phyloP scores from a whole-genome alignment of 352 stramenopile species.

The Globisporangium viniferum region DNA sequence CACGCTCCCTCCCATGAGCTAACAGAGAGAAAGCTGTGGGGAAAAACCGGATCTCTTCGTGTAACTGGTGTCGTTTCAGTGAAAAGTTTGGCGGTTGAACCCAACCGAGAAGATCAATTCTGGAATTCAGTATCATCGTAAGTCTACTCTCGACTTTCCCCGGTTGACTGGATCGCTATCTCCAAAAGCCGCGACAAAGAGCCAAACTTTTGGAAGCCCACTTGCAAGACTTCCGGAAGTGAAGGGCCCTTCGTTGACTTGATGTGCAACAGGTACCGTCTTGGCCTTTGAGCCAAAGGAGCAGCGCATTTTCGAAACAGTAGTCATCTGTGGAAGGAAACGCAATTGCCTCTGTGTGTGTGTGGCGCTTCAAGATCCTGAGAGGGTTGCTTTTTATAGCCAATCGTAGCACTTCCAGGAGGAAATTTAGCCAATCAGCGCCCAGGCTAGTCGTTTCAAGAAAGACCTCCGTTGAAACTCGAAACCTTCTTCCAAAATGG shows the following conservation, averaged over 20 bases:
- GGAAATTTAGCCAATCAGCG: background rate
- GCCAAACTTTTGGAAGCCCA: no score
- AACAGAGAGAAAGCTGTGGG: background rate
- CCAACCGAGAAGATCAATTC: background rate
- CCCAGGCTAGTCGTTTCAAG: constrained; percentile 1
- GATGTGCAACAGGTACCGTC: no score
- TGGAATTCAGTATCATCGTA: no score
- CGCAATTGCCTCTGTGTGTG: no score
- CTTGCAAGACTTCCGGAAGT: no score
- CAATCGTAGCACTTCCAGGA: background rate
- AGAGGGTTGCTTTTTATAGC: background rate
- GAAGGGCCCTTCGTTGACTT: no score
- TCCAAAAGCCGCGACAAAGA: no score
- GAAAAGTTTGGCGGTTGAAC: background rate
- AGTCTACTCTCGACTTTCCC: no score
- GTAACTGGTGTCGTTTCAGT: no score
- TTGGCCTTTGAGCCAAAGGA: no score
- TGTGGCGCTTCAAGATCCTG: background rate
- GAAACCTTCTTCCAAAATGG: background rate
- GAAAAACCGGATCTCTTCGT: no score
- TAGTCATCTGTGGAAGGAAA: background rate
- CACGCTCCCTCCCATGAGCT: background rate
- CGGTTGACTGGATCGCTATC: no score
- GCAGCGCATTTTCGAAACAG: background rate
- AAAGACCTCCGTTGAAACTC: background rate